Conservation (phyloP, 176 grass and related monocot genomes). For the Avena insularis region DNA sequence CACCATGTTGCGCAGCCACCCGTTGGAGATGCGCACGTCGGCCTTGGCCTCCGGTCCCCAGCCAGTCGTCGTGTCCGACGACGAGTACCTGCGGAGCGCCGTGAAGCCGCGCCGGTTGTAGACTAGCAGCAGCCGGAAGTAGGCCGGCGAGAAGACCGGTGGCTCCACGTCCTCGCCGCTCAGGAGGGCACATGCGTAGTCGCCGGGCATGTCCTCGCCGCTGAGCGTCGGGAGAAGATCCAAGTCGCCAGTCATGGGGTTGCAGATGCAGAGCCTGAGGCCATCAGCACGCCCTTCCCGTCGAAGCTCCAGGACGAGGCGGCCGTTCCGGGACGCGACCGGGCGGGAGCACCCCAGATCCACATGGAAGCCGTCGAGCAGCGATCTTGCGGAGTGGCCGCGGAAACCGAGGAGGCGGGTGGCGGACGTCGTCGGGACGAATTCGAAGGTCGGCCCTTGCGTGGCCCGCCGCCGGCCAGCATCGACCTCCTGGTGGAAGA, state of each 20-base stretch:
- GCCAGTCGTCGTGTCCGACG: neutral
- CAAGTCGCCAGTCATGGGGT: constrained; percentile 8
- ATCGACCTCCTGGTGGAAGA: neutral
- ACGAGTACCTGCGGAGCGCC: constrained; percentile 16
- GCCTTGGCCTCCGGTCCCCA: constrained; percentile 6
- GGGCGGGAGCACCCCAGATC: neutral
- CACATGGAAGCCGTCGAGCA: neutral
- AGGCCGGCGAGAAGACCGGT: neutral
- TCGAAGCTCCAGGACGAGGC: constrained; percentile 1
- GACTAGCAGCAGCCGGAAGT: constrained; percentile 24
- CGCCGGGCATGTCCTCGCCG: neutral
- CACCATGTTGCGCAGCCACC: neutral
- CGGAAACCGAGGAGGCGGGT: constrained; percentile 5
- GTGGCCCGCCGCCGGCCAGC: neutral
- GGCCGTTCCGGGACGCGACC: constrained; percentile 6
- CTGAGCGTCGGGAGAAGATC: neutral
- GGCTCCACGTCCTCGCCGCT: constrained; percentile 26
- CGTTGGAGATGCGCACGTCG: neutral
- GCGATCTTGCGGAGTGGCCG: neutral
- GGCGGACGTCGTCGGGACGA: neutral
- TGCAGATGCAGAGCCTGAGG: constrained; percentile 12
- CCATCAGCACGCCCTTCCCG: neutral
- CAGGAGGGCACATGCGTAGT: constrained; percentile 6
- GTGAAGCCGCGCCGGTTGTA: constrained; percentile 32
- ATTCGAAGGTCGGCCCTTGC: neutral